These are phyloP conservation scores for Colletotrichum theobromicola DNA, from an alignment of 2,329 filamentous ascomycete species.

Conservation along the genomic window DNA sequence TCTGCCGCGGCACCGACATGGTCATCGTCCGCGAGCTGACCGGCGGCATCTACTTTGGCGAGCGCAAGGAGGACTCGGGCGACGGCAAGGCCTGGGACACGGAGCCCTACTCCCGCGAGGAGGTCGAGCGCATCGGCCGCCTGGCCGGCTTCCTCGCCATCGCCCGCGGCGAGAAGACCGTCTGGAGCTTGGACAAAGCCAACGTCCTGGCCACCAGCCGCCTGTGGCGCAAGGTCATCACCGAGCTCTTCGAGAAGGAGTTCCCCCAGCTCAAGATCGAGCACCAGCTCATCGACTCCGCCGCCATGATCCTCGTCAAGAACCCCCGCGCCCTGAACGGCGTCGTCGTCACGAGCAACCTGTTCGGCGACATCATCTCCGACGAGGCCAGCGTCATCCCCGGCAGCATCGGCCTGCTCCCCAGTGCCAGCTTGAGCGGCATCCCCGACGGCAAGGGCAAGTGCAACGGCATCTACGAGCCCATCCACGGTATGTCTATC, in stretches of 20 bases:
- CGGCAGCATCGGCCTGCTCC: slow-evolving; percentile 85
- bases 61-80: slow-evolving; percentile 80
- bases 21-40: slow-evolving; percentile 92
- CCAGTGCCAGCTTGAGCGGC: slow-evolving; percentile 84
- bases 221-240: slow-evolving; percentile 87
- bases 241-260: slow-evolving; percentile 84
- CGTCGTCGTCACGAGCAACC: slow-evolving; percentile 88
- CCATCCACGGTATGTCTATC: slow-evolving; percentile 89
- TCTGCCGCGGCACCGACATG: slow-evolving; percentile 89
- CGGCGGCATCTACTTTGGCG: slow-evolving; percentile 94
- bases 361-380: slow-evolving; percentile 95
- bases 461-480: slow-evolving; percentile 96
- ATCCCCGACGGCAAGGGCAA: slow-evolving; percentile 84
- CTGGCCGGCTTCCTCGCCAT: slow-evolving; percentile 83
- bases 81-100: slow-evolving; percentile 80
- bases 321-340: slow-evolving; percentile 88
- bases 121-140: slow-evolving; percentile 88
- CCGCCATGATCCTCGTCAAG: slow-evolving; percentile 98
- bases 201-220: slow-evolving; percentile 92
- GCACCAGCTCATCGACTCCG: slow-evolving; percentile 93
- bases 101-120: slow-evolving; percentile 82
- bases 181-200: slow-evolving; percentile 93
- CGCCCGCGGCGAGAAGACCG: slow-evolving; percentile 69
- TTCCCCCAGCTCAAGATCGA: slow-evolving; percentile 85
- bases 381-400: slow-evolving; percentile 96